Evolutionary conservation across 2,329 filamentous ascomycete species (phyloP), one percentile per base, ranked within the genome.

Genomic region (Trichoderma sp.): DNA sequence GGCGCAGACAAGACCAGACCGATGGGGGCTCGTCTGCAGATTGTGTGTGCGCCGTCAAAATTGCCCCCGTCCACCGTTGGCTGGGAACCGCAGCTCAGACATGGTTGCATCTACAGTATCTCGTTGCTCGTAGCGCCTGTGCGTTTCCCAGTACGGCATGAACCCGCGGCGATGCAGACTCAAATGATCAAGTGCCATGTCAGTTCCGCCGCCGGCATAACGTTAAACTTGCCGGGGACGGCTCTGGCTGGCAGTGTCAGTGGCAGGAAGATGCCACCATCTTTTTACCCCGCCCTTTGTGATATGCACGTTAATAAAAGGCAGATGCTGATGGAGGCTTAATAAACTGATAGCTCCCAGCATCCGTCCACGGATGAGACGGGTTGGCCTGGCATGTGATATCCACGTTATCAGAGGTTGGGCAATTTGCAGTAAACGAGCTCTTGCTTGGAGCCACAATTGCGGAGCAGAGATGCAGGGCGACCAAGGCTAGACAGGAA

Each of bases 231-330:
- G 21, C 63, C 37, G 63, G 63, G 37, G 37, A 49, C 28, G 11
- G 60, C 13, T 32, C 24, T 18, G 34, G 59, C 39, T 30, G 63
- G 13, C 52, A 49, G 58, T 59, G 34, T 55, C 21, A 24, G 54
- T 24, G 28, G 30, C 24, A 43, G n/a, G 10, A 30, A 49, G 55
- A 58, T 67, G 55, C 32, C 46, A 54, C 32, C 55, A 59, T 32
- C 46, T 49, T 24, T 63, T 59, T 69, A 69, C 68, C 68, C 68
- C 68, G 68, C 68, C 52, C 61, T 65, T 66, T 65, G 60, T 46
- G 43, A 39, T 51, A 69, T 69, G 60, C 68, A 66, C n/a, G 54
- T 59, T 37, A 58, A 64, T 69, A 54, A 49, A 54, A 69, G 59
- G 59, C 59, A 43, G 43, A 55, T 39, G 39, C 55, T 37, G 18